Conservation (phyloP, 1,139 yeast species). For the Protomyces lactucae-debilis region DNA sequence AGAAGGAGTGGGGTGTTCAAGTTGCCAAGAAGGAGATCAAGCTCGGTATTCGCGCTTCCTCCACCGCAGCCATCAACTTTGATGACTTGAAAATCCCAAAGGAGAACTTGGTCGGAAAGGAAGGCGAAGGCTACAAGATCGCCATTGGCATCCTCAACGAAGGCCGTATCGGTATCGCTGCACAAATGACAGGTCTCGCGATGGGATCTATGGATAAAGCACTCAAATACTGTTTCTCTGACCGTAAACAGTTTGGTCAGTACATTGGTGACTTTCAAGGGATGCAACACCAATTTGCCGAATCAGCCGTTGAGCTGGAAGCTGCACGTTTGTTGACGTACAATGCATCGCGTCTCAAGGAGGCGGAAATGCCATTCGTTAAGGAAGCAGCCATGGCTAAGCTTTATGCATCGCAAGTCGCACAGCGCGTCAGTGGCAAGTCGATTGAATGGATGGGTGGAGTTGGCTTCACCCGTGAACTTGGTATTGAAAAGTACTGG, state of each 20-base stretch:
- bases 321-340: conserved; percentile 46
- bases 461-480: conserved; percentile 47
- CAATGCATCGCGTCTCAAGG: conserved; percentile 47
- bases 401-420: conserved; percentile 44
- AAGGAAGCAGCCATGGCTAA: conserved; percentile 49
- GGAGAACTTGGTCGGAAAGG: conserved; percentile 44
- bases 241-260: conserved; percentile 46
- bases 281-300: conserved; percentile 47
- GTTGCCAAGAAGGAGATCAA: conserved; percentile 47
- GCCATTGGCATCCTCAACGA: conserved; percentile 47
- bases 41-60: conserved; percentile 46
- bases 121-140: conserved; percentile 47
- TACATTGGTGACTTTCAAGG: conserved; percentile 47
- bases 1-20: conserved; percentile 43
- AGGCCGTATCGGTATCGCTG: conserved; percentile 48
- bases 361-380: conserved; percentile 38
- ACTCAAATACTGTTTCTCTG: conserved; percentile 42
- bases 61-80: conserved; percentile 45
- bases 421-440: conserved; percentile 43
- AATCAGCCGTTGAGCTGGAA: conserved; percentile 46
- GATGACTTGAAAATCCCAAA: conserved; percentile 45
- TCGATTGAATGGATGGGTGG: conserved; percentile 51
- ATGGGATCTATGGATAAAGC: conserved; percentile 46
- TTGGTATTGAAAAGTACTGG: conserved; percentile 44
- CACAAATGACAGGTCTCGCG: conserved; percentile 47